Evolutionary conservation across 2,329 filamentous ascomycete species (phyloP).

Genomic region (Diaporthe eres): DNA sequence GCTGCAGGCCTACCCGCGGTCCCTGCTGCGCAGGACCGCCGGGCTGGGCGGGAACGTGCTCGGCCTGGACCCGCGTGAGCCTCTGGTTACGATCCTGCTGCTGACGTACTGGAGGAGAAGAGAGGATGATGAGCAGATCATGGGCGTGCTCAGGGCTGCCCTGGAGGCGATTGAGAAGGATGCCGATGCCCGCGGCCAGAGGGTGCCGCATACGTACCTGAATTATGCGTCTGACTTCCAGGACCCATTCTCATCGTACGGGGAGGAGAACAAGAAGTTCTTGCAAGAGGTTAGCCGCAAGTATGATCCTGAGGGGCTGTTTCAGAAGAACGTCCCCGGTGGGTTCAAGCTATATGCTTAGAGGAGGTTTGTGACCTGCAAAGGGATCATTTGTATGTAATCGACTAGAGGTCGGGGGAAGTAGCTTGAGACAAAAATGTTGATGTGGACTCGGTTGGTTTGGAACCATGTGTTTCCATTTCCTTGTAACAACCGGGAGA

Average conservation of each 20-base stretch:
- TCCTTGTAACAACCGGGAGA: neutral
- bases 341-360: neutral
- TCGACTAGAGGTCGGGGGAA: neutral
- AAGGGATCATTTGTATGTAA: neutral
- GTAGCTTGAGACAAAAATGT: neutral
- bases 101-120: no score
- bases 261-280: neutral
- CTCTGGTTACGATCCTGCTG: no score
- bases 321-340: neutral
- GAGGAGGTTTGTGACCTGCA: neutral
- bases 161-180: neutral
- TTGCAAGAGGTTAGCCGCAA: neutral
- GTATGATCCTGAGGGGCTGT: neutral
- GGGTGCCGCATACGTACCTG: neutral
- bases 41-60: no score
- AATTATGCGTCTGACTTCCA: constrained; percentile 4
- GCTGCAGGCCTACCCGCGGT: no score
- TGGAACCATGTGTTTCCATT: neutral
- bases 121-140: no score
- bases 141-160: no score
- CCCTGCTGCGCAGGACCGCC: no score
- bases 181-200: neutral
- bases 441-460: no score
- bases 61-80: no score
- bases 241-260: constrained; percentile 17